Percentiles rank a stretch among this genome's conserved stretches.
Evolutionary conservation across 202 grass and related monocot genomes (phyloP).

Genomic region (Miscanthus sacchariflorus): DNA sequence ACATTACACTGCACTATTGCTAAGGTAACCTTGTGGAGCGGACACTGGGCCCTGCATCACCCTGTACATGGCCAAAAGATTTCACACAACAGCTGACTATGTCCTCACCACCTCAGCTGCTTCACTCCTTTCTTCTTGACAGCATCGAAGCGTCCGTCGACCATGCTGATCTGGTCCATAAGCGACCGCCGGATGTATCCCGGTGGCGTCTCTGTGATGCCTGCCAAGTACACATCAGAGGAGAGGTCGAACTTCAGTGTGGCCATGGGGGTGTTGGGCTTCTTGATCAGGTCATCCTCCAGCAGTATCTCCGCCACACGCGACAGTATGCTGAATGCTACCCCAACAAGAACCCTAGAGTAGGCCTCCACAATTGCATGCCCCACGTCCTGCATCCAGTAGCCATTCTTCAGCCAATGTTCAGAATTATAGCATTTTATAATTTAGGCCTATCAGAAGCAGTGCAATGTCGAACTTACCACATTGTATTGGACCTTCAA

Average conservation of each 20-base stretch:
- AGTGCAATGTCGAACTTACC: slow-evolving; percentile 50
- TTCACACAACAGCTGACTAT: neutral
- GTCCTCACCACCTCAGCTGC: slow-evolving; percentile 63
- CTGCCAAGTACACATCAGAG: slow-evolving; percentile 92
- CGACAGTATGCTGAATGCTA: slow-evolving; percentile 83
- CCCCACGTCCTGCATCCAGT: slow-evolving; percentile 71
- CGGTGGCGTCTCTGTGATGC: slow-evolving; percentile 84
- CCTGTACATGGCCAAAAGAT: slow-evolving; percentile 55
- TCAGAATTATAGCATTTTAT: neutral
- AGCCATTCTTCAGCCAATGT: neutral
- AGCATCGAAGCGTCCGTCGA: slow-evolving; percentile 57
- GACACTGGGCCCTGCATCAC: slow-evolving; percentile 30
- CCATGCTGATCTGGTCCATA: slow-evolving; percentile 92
- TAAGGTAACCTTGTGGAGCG: slow-evolving; percentile 37
- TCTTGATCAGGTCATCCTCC: slow-evolving; percentile 93
- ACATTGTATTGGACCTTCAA: slow-evolving; percentile 89
- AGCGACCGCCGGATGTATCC: slow-evolving; percentile 86
- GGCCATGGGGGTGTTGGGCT: slow-evolving; percentile 81
- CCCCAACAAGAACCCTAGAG: slow-evolving; percentile 77
- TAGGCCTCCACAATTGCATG: slow-evolving; percentile 91
- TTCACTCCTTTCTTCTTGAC: slow-evolving; percentile 62
- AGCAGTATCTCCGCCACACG: slow-evolving; percentile 84
- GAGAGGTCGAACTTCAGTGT: slow-evolving; percentile 92
- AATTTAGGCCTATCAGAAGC: neutral
- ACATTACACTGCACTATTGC: slow-evolving; percentile 26